A percentile compares a stretch with the other conserved stretches of the same genome.
Evolutionary conservation across 345 rosid species (phyloP).

Genomic region (Pistacia vera): DNA sequence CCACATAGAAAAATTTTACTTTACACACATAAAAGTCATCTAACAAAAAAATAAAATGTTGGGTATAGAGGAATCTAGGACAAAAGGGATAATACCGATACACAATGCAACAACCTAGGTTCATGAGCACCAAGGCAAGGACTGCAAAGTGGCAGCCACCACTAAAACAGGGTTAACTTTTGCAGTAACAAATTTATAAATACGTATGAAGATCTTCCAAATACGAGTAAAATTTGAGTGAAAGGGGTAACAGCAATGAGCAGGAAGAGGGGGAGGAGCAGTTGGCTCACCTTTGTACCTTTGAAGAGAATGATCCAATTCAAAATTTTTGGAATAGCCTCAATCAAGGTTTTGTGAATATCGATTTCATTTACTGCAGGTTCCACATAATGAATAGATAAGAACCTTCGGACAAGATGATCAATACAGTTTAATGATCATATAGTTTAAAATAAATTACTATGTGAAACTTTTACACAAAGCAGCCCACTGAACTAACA

Average conservation of each 20-base stretch:
- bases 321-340: constrained; percentile 73
- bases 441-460: background rate
- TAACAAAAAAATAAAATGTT: background rate
- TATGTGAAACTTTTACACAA: background rate
- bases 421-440: background rate
- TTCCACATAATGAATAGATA: constrained; percentile 25
- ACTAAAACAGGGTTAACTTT: background rate
- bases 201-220: background rate
- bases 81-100: background rate
- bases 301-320: constrained; percentile 71
- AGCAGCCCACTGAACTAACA: background rate
- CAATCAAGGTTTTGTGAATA: constrained; percentile 58
- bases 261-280: constrained; percentile 13
- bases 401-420: constrained; percentile 17
- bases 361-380: constrained; percentile 78
- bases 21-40: no score
- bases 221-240: background rate
- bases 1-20: background rate
- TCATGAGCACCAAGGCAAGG: background rate
- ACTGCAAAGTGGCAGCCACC: background rate
- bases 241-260: constrained; percentile 13
- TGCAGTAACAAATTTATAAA: background rate
- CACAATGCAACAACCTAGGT: background rate
- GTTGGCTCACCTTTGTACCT: constrained; percentile 61
- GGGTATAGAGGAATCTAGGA: background rate